Base-by-base conservation (phyloP, 768 basidiomycete genomes). In the Suillus fuscotomentosus region DNA sequence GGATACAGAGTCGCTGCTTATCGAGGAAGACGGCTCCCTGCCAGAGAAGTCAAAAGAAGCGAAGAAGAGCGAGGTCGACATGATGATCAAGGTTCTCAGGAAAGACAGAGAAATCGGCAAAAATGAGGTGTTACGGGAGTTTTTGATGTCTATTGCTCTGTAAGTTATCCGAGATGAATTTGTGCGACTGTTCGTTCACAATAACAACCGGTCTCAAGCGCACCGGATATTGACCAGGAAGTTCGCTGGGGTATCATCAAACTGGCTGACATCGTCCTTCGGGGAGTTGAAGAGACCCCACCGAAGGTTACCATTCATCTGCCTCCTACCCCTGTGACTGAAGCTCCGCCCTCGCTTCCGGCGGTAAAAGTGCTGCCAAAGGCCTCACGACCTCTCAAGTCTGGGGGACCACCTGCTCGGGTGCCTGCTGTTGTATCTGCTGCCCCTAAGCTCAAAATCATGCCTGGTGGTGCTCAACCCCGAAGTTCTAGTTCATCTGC, bases 181-280 rank as follows among this genome's bases (percentile, higher is more conserved):
- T 55, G 15, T 34, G 71, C 62, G 20, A 9, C 62, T 27, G 47
- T 14, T 13, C 13, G 24, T 61, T 41, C 57, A 65, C 41, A 61
- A n/a, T 48, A 42, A 59, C 53, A 62, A 24, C 50, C 43, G 36
- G 5, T 42, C 34, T 38, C 5, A 65, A 95, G 94, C 39, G 85
- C 88, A 39, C 82, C 89, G 0, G 87, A 90, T 65, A 82, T 88
- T 62, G 95, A 97, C 74, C 84, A 92, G 70, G 92, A 97, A 78
- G 91, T 96, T 47, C 89, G 95, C 54, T 93, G 94, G 87, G 93
- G 90, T 67, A 79, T 97, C 57, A 82, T 99, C 70, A 98, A 99
- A 76, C 80, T 97, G 27, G 94, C 93, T 6, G 97, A 98, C 70
- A 82, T 97, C 22, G 84, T 95, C 50, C 89, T 96, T 68, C 87